These are phyloP conservation scores for Paracoccidioides lutzii DNA, from an alignment of 2,329 filamentous ascomycete species.

Conservation along the genomic window DNA sequence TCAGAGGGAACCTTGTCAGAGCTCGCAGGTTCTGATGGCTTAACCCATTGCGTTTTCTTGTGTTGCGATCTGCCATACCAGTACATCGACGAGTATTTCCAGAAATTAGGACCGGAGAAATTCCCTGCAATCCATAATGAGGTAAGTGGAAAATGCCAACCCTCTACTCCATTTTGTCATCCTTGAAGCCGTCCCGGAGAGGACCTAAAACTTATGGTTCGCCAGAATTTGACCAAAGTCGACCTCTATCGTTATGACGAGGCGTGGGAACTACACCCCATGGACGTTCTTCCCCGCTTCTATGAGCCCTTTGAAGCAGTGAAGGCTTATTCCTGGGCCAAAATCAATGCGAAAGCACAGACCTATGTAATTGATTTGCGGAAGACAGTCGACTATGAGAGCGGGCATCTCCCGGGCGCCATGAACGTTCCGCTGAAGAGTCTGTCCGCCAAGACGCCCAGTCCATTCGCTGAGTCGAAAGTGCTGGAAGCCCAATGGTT, in stretches of 20 bases:
- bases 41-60: slow-evolving; percentile 44
- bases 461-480: slow-evolving; percentile 36
- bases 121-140: slow-evolving; percentile 40
- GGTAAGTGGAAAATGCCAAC: slow-evolving; percentile 16
- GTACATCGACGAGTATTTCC: slow-evolving; percentile 48
- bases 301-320: slow-evolving; percentile 9
- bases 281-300: slow-evolving; percentile 29
- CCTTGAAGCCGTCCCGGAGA: background rate
- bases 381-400: slow-evolving; percentile 10
- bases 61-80: slow-evolving; percentile 54
- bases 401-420: slow-evolving; percentile 33
- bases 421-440: slow-evolving; percentile 34
- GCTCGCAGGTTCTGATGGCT: slow-evolving; percentile 33
- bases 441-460: slow-evolving; percentile 22
- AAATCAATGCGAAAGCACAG: background rate
- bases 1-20: slow-evolving; percentile 31
- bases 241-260: slow-evolving; percentile 45
- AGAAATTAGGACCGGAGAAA: slow-evolving; percentile 37
- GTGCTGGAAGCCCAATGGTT: slow-evolving; percentile 37
- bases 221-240: slow-evolving; percentile 35
- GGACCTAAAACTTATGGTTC: background rate
- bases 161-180: background rate
- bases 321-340: background rate
- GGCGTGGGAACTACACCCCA: slow-evolving; percentile 38
- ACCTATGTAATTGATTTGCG: background rate